These are phyloP conservation scores for Phoenix roebelenii DNA, from an alignment of 176 grass and related monocot species.

Conservation along the genomic window DNA sequence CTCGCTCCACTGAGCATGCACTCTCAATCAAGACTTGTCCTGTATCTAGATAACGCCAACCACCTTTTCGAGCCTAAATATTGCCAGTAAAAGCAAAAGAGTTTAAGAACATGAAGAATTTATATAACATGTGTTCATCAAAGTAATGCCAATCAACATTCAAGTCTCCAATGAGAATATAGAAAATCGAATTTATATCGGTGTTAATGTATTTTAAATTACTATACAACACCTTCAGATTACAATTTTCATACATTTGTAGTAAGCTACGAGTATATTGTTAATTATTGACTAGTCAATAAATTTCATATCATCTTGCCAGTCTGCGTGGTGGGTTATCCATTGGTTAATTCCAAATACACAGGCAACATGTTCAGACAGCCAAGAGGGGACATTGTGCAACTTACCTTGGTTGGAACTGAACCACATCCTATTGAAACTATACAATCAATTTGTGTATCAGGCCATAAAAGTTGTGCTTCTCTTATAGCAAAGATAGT, in stretches of 20 bases:
- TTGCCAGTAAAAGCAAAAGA: not conserved
- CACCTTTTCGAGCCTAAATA: conserved; percentile 79
- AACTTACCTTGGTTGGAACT: conserved; percentile 84
- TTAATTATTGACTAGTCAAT: too few relatives aligned
- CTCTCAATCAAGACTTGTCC: conserved; percentile 99
- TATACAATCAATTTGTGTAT: conserved; percentile 86
- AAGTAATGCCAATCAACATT: too few relatives aligned
- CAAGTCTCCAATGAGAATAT: too few relatives aligned
- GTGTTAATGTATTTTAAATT: too few relatives aligned
- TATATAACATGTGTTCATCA: not conserved
- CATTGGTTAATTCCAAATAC: too few relatives aligned
- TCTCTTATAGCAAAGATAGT: conserved; percentile 98
- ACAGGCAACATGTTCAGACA: too few relatives aligned
- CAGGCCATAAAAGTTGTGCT: conserved; percentile 95
- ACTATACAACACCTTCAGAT: too few relatives aligned
- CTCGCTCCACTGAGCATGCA: conserved; percentile 87
- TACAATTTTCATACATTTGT: too few relatives aligned
- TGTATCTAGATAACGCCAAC: conserved; percentile 96
- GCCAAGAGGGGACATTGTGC: not conserved
- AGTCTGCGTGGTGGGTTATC: too few relatives aligned
- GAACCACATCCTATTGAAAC: conserved; percentile 93
- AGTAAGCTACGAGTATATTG: too few relatives aligned
- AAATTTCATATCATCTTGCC: too few relatives aligned
- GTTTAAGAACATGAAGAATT: not conserved
- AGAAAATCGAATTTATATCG: too few relatives aligned